Percentiles rank a stretch among this genome's conserved stretches.
Evolutionary conservation across 257 asterid species (phyloP).

Genomic region (Przewalskia tangutica): DNA sequence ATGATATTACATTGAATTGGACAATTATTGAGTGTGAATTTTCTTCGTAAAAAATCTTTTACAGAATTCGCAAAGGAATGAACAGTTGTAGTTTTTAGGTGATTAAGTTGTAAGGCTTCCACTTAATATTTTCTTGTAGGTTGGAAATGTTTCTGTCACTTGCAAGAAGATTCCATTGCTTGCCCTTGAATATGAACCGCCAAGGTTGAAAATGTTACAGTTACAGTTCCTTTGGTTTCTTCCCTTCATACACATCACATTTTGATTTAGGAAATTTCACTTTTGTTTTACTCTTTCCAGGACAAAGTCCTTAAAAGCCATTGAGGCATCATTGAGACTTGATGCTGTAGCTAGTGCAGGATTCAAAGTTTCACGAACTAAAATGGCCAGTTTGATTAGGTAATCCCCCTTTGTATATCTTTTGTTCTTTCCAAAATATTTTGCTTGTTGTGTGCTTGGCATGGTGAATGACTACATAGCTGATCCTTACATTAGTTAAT

Average conservation of each 20-base stretch:
- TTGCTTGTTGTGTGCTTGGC: not conserved
- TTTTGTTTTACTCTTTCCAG: slow-evolving; percentile 25
- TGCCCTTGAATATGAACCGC: slow-evolving; percentile 90
- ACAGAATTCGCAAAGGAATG: not conserved
- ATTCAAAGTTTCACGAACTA: slow-evolving; percentile 85
- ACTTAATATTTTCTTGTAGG: slow-evolving; percentile 32
- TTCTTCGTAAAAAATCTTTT: not conserved
- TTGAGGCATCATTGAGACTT: slow-evolving; percentile 82
- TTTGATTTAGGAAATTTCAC: not conserved
- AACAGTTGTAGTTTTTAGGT: not conserved
- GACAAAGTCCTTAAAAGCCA: slow-evolving; percentile 56
- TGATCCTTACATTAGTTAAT: not conserved
- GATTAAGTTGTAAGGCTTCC: not conserved
- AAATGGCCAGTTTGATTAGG: slow-evolving; percentile 86
- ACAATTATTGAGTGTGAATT: not conserved
- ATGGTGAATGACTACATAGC: not conserved
- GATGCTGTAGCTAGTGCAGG: slow-evolving; percentile 96
- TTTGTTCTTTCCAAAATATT: not conserved
- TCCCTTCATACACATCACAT: not conserved
- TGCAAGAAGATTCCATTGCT: slow-evolving; percentile 79
- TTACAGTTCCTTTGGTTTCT: not conserved
- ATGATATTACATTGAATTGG: not conserved
- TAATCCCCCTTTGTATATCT: slow-evolving; percentile 3
- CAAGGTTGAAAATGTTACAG: slow-evolving; percentile 39
- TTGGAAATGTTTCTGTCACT: slow-evolving; percentile 77